Evolutionary conservation across 208 protist species (phyloP).

Genomic region (Trypanosoma avium): DNA sequence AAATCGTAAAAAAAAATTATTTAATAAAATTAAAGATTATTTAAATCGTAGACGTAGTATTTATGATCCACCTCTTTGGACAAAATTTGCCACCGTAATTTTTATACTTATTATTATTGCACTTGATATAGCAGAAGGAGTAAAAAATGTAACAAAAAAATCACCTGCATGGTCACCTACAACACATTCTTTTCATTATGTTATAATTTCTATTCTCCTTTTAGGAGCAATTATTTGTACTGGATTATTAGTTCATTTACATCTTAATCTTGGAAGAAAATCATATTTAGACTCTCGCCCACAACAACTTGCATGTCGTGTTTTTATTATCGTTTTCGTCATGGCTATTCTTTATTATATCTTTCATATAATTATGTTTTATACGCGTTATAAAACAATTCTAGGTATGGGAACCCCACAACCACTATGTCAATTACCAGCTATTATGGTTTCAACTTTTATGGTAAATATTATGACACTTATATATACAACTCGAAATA

Average conservation of each 20-base stretch:
- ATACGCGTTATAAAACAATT: conserved; percentile 15
- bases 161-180: conserved; percentile 12
- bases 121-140: conserved; percentile 46
- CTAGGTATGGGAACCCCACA: conserved; percentile 35
- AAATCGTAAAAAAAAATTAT: conserved; percentile 2
- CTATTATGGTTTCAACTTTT: conserved; percentile 63
- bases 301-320: conserved; percentile 84
- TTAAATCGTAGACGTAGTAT: conserved; percentile 44
- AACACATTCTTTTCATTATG: conserved; percentile 27
- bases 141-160: conserved; percentile 20
- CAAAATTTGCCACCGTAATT: conserved; percentile 48
- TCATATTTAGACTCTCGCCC: conserved; percentile 82
- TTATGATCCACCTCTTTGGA: conserved; percentile 79
- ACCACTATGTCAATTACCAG: conserved; percentile 65
- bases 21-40: conserved; percentile 15
- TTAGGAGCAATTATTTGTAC: conserved; percentile 54
- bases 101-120: conserved; percentile 53
- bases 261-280: conserved; percentile 67
- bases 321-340: conserved; percentile 71
- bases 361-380: conserved; percentile 43
- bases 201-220: conserved; percentile 41
- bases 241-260: conserved; percentile 55
- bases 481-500: conserved; percentile 76
- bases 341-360: conserved; percentile 54
- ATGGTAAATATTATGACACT: conserved; percentile 86